Percentiles rank a stretch among this genome's conserved stretches.
Conservation (phyloP, 192 early-diverging fungal species). For the Borealophlyctis nickersoniae region DNA sequence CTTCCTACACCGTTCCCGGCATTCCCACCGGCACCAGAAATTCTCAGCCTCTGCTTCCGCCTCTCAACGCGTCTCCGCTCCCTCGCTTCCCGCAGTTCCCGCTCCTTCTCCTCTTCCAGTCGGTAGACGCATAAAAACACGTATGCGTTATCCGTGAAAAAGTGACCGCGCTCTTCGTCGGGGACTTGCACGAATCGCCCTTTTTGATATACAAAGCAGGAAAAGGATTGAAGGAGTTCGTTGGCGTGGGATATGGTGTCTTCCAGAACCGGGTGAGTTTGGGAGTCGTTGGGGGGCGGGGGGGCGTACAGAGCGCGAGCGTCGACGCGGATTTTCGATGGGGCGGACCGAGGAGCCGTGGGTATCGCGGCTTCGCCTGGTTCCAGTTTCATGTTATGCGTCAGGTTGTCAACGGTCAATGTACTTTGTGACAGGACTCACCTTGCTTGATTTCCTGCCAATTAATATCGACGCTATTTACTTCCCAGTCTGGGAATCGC, state of each 20-base stretch:
- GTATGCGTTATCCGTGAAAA: slow-evolving; percentile 49
- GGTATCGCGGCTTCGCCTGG: too few relatives aligned
- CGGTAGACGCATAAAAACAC: slow-evolving; percentile 52
- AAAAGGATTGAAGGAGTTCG: slow-evolving; percentile 26
- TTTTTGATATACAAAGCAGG: slow-evolving; percentile 38
- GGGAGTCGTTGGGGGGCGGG: slow-evolving; percentile 18
- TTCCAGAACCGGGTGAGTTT: slow-evolving; percentile 5
- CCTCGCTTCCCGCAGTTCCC: slow-evolving; percentile 15
- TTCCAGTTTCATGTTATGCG: too few relatives aligned
- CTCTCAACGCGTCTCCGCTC: slow-evolving; percentile 12
- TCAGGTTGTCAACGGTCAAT: too few relatives aligned
- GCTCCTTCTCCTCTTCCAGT: slow-evolving; percentile 26
- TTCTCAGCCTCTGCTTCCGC: not conserved
- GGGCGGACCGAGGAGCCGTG: not conserved
- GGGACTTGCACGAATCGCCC: slow-evolving; percentile 45
- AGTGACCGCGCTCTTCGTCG: slow-evolving; percentile 38
- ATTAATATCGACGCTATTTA: slow-evolving; percentile 13
- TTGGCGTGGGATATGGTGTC: slow-evolving; percentile 35
- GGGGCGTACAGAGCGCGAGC: slow-evolving; percentile 44
- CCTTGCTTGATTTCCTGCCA: slow-evolving; percentile 25
- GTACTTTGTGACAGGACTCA: too few relatives aligned
- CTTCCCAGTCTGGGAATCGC: slow-evolving; percentile 48
- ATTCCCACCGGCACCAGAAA: not conserved
- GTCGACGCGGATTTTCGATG: slow-evolving; percentile 35
- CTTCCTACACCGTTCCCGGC: too few relatives aligned